Base-by-base conservation (phyloP, 371 early-diverging fungal genomes). In the Basidiobolus meristosporus region DNA sequence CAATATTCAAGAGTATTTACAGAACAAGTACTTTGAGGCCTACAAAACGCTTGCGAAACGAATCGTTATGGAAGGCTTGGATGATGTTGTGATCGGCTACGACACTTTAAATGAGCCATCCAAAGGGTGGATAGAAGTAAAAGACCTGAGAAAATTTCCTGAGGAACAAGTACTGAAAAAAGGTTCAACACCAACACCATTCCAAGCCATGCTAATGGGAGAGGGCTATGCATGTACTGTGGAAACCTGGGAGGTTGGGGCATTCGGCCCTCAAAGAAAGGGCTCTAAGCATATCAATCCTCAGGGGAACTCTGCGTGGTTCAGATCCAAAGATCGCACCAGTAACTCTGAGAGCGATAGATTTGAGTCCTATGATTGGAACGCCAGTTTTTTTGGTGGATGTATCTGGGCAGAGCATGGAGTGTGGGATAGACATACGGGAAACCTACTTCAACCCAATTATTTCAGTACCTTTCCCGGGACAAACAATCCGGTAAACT, bases 21-120 rank as follows among this genome's bases (percentile, higher is more conserved):
- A 84, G 44, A 43, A 54, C 1, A 71, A 73, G 22, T 85, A 68
- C 48, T 54, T 78, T 36, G 49, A 54, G 30, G 62, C 72, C 11
- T 55, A 71, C 33, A 46, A 47, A 33, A 45, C 54, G 28, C 46
- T 78, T 2, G 59, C 62, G 35, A 44, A 49, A 18, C 57, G 53
- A 22, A 62, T 80, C 15, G 43, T 50, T 3, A 55, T 47, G 38
- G 44, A 60, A 17, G 59, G 50, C 0, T 45, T 76, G 16, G 65
- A 71, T 30, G 50, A 57, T 7, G 63, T 68, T 16, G 81, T 82
- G 19, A 50, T 75, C 42, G 82, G 82, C 3, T 75, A 70, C 43
- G 82, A 82, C 35, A 65, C 74, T 1, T 59, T 82, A 52, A 82
- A 82, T 43, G 82, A 82, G 41, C 82, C 82, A 12, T 67, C 66